A percentile compares a stretch with the other conserved stretches of the same genome.
Conservation (phyloP, 495 filamentous ascomycete species). For the Aspergillus carlsbadensis region DNA sequence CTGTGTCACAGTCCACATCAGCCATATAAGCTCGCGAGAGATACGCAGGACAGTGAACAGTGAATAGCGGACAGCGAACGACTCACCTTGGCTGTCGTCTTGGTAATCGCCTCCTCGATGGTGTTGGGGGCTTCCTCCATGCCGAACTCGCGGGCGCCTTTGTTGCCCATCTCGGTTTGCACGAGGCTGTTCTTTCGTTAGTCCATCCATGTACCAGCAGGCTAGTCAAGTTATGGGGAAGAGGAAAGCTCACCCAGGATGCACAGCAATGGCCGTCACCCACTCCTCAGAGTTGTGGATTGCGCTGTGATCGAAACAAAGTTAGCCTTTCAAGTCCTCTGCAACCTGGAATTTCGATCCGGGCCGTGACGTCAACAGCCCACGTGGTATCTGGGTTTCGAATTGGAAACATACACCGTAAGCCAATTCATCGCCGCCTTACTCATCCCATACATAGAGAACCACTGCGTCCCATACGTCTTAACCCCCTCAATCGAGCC, state of each 20-base stretch:
- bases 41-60: not conserved
- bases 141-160: not conserved
- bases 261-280: not conserved
- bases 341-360: too few relatives aligned
- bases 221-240: too few relatives aligned
- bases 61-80: too few relatives aligned
- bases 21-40: too few relatives aligned
- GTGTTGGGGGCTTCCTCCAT: constrained; percentile 7
- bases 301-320: not conserved
- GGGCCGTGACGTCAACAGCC: too few relatives aligned
- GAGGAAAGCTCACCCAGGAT: constrained; percentile 5
- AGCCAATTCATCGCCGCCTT: constrained; percentile 4
- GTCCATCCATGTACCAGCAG: too few relatives aligned
- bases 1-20: too few relatives aligned
- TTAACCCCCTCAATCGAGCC: not conserved
- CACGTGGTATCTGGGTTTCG: too few relatives aligned
- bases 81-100: constrained; percentile 2
- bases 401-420: not conserved
- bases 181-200: constrained; percentile 1
- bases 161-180: constrained; percentile 10
- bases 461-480: not conserved
- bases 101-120: not conserved
- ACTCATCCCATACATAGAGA: not conserved
- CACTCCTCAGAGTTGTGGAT: not conserved
- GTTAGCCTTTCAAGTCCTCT: too few relatives aligned